Conservation (phyloP, 75 land plant genomes). For the Ceratopteris richardii region DNA sequence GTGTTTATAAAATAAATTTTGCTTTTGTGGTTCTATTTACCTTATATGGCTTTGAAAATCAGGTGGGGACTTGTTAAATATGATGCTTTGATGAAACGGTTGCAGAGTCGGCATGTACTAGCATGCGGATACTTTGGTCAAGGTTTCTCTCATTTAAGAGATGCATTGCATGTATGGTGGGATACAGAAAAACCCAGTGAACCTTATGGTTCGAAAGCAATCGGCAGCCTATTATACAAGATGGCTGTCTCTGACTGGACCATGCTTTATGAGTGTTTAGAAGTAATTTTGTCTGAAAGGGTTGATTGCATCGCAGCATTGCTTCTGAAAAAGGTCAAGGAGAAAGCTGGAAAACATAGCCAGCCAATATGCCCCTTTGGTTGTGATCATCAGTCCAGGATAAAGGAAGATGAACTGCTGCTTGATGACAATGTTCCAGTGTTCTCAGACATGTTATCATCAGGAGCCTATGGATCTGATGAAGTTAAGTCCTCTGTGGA, state of each 20-base stretch:
- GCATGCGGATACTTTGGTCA: not conserved
- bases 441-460: not conserved
- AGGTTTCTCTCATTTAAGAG: constrained; percentile 9
- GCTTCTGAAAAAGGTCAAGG: not conserved
- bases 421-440: not conserved
- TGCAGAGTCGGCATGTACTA: not conserved
- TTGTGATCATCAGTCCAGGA: constrained; percentile 3
- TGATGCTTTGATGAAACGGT: constrained; percentile 2
- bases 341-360: not conserved
- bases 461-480: not conserved
- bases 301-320: constrained; percentile 10
- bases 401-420: not conserved
- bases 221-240: constrained; percentile 9
- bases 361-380: constrained; percentile 1
- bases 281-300: constrained; percentile 11
- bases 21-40: too few relatives aligned
- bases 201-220: constrained; percentile 1
- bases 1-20: too few relatives aligned
- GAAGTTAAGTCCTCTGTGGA: constrained; percentile 4
- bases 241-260: constrained; percentile 13
- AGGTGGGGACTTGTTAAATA: constrained; percentile 10
- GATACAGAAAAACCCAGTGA: constrained; percentile 9
- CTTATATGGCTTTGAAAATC: too few relatives aligned
- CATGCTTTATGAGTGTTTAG: constrained; percentile 11
- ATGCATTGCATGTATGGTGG: constrained; percentile 17